A percentile compares a stretch with the other conserved stretches of the same genome.
These are phyloP conservation scores for Biscogniauxia mediterranea DNA, from an alignment of 2,329 filamentous ascomycete genomes.

Conservation along the genomic window DNA sequence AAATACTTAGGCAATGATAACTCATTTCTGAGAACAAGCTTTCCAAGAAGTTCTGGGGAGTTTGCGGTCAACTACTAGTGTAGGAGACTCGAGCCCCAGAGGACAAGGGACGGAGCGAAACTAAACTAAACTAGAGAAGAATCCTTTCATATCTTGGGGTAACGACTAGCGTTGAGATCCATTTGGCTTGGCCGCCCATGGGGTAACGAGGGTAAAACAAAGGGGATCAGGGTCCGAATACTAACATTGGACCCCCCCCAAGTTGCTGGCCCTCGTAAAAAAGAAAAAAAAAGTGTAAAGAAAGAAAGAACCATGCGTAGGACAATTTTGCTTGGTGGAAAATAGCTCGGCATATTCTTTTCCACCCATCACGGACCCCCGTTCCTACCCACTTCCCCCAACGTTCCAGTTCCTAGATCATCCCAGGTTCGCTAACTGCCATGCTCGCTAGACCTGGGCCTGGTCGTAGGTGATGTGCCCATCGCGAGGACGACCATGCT, in stretches of 20 bases:
- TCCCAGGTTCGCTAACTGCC: slow-evolving; percentile 5
- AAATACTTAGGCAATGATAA: no score
- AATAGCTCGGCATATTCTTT: slow-evolving; percentile 9
- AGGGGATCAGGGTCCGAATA: slow-evolving; percentile 4
- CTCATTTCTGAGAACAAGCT: slow-evolving; percentile 10
- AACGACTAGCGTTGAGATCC: slow-evolving; percentile 12
- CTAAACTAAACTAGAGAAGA: neutral
- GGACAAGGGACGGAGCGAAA: neutral
- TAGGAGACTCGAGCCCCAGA: no score
- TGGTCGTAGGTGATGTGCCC: neutral
- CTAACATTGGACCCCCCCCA: neutral
- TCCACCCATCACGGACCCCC: slow-evolving; percentile 19
- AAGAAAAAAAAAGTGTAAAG: neutral
- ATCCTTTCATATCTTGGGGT: slow-evolving; percentile 7
- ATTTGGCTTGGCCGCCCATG: slow-evolving; percentile 17
- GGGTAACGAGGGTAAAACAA: slow-evolving; percentile 15
- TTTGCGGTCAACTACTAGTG: no score
- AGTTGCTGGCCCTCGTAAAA: neutral
- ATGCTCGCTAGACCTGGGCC: slow-evolving; percentile 3
- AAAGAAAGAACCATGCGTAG: slow-evolving; percentile 3
- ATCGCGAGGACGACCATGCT: neutral
- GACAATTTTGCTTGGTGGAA: slow-evolving; percentile 22
- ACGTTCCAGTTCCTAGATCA: slow-evolving; percentile 16
- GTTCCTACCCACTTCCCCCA: slow-evolving; percentile 3
- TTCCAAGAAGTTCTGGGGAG: no score